These are phyloP conservation scores for Exutisphaerella laricina DNA, from an alignment of 2,329 filamentous ascomycete genomes.

Conservation along the genomic window DNA sequence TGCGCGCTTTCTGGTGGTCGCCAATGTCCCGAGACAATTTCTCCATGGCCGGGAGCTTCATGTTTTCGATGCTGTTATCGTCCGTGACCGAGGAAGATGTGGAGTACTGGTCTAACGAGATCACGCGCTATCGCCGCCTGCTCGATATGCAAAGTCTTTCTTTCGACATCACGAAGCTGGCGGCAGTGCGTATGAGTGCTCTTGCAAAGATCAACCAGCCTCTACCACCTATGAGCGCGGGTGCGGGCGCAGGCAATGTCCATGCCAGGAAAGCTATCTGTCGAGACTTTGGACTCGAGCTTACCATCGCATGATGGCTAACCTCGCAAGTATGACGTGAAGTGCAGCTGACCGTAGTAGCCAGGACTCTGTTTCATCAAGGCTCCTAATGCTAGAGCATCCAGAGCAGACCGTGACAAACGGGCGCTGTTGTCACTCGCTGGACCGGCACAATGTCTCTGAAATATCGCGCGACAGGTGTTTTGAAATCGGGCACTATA, in stretches of 20 bases:
- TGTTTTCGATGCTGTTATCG: constrained; percentile 22
- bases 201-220: constrained; percentile 15
- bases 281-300: constrained; percentile 21
- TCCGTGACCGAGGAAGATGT: constrained; percentile 18
- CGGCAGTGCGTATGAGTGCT: constrained; percentile 18
- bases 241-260: constrained; percentile 1
- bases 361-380: too few species aligned
- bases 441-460: too few species aligned
- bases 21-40: constrained; percentile 22
- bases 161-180: constrained; percentile 22
- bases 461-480: too few species aligned
- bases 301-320: constrained; percentile 13
- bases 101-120: constrained; percentile 22
- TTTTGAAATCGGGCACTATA: too few species aligned
- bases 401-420: too few species aligned
- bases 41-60: constrained; percentile 20
- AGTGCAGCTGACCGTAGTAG: too few species aligned
- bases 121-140: constrained; percentile 17
- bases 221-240: constrained; percentile 4
- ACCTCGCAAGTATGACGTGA: too few species aligned
- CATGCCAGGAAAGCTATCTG: constrained; percentile 21
- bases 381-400: too few species aligned
- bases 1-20: constrained; percentile 25
- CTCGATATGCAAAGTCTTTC: constrained; percentile 23
- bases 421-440: too few species aligned